Base-by-base conservation (phyloP, 345 rosid species). In the Eucalyptus pauciflora region DNA sequence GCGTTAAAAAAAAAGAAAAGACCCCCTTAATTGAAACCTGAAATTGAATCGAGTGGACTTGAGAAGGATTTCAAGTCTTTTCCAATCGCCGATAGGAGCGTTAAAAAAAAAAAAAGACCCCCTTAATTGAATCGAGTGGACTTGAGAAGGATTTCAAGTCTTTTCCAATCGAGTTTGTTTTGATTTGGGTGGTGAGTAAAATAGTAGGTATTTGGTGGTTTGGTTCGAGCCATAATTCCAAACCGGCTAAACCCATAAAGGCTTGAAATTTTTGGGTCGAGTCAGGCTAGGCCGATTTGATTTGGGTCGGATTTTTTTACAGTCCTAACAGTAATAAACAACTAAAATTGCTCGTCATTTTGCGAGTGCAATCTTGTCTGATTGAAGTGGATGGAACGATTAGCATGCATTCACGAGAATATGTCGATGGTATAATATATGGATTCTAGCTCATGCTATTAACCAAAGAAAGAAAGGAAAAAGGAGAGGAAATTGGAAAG, bases 221-320 rank as follows among this genome's bases (percentile, higher is more conserved):
- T 20, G 81, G 13, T 71, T 37, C 0, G 81, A 9, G 81, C 24
- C 45, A 8, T 37, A 17, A 33, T 33, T 5, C 13, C 13, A 33
- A 33, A 69, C 11, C 3, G 45, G 24, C 80, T 41, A 3, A 6
- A 69, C 13, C 45, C 24, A 3, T 1, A 33, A 18, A 37, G 24
- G 24, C 25, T 7, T 17, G 25, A 67, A 67, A 67, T 67, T 31
- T 27, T 2, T 18, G 22, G 20, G 10, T 8, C 1, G 6, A 18
- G 20, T 31, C 3, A 0, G 79, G 41, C 8, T 18, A 11, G 79
- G 79, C 0, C 7, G 7, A 13, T 58, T 58, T 13, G 1, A 2
- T 58, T 58, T 58, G n/a, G 2, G 29, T 58, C 3, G 4, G 0
- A 4, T 54, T 5, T 5, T 60, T 58, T 13, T n/a, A 62, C 71